Percentiles rank a stretch among this genome's conserved stretches.
Evolutionary conservation across 257 asterid genomes (phyloP).

Genomic region (Penstemon davidsonii): DNA sequence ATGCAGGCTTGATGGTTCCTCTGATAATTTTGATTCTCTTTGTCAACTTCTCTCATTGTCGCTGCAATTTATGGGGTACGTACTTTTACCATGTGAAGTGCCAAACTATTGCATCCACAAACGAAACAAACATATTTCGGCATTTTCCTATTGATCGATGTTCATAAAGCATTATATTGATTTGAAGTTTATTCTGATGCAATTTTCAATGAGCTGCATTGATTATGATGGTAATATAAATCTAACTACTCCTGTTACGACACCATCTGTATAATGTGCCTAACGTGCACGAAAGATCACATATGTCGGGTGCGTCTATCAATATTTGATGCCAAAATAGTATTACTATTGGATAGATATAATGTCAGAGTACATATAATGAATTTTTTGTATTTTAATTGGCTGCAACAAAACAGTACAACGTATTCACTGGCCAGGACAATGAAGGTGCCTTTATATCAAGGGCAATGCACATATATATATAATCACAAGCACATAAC

Average conservation of each 20-base stretch:
- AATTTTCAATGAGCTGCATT: conserved; percentile 13
- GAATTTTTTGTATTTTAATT: background rate
- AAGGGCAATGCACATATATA: conserved; percentile 26
- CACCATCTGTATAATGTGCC: background rate
- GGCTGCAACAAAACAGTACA: background rate
- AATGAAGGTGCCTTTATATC: conserved; percentile 25
- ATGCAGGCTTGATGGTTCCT: too few relatives aligned
- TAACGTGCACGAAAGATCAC: conserved; percentile 14
- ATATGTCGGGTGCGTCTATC: background rate
- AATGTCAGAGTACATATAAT: background rate
- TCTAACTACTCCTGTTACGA: background rate
- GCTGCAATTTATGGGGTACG: too few relatives aligned
- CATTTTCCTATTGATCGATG: too few relatives aligned
- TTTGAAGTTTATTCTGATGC: background rate
- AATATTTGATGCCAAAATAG: background rate
- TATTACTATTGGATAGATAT: background rate
- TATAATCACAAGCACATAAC: conserved; percentile 18
- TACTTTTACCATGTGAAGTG: too few relatives aligned
- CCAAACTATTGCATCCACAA: too few relatives aligned
- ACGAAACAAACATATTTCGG: too few relatives aligned
- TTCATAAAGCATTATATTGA: background rate
- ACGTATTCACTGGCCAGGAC: conserved; percentile 6
- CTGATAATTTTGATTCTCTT: too few relatives aligned
- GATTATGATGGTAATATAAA: background rate
- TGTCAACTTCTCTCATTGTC: too few relatives aligned